These are phyloP conservation scores for Tetrapyrgos nigripes DNA, from an alignment of 1,284 basidiomycete species.

Conservation along the genomic window DNA sequence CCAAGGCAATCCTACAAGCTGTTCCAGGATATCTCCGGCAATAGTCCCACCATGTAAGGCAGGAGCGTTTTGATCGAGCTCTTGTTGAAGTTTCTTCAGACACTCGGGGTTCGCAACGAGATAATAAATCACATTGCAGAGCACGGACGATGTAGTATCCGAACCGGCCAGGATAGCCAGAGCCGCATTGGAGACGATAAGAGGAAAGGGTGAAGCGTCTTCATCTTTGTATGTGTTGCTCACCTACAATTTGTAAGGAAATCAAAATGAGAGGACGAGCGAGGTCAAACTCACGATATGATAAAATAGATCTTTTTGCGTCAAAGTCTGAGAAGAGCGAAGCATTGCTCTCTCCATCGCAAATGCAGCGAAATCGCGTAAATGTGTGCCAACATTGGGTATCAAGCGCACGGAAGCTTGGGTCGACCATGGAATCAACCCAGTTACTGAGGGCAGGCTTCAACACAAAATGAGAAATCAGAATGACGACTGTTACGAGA, in stretches of 20 bases:
- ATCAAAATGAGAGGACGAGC: background rate
- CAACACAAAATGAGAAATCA: background rate
- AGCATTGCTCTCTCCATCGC: background rate
- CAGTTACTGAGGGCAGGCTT: conserved; percentile 42
- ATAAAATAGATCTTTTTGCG: conserved; percentile 6
- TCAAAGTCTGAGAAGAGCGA: background rate
- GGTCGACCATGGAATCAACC: conserved; percentile 49
- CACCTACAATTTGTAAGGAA: background rate
- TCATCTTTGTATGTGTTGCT: conserved; percentile 21
- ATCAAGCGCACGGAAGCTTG: conserved; percentile 15
- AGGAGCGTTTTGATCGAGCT: background rate
- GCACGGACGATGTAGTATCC: conserved; percentile 56
- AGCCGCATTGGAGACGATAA: conserved; percentile 49
- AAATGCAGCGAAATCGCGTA: background rate
- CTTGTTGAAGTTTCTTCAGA: background rate
- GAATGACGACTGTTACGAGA: background rate
- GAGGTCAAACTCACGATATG: background rate
- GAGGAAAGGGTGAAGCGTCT: conserved; percentile 38
- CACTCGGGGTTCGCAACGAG: conserved; percentile 5
- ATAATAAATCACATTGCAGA: conserved; percentile 1
- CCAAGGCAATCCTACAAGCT: background rate
- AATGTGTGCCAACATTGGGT: background rate
- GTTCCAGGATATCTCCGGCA: background rate
- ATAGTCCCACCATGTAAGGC: background rate
- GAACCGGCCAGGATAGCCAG: conserved; percentile 63